phyloP scores from a whole-genome alignment of 371 early-diverging fungal genomes.

The Blakeslea trispora region DNA sequence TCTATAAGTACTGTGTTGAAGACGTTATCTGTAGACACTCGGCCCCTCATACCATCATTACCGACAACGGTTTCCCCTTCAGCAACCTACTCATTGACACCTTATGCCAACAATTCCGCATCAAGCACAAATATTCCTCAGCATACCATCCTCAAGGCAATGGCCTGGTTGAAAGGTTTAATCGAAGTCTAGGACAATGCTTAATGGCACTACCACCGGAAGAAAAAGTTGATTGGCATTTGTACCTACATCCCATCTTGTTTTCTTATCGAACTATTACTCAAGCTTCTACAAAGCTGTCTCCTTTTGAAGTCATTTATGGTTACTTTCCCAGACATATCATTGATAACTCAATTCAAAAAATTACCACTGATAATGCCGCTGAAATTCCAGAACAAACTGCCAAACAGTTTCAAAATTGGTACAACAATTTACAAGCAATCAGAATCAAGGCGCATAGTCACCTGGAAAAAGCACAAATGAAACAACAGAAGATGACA shows the following conservation, averaged over 20 bases:
- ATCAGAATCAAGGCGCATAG: not conserved
- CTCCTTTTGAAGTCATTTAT: conserved; percentile 1
- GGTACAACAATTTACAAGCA: too few relatives aligned
- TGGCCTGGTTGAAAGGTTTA: conserved; percentile 7
- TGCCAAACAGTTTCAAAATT: too few relatives aligned
- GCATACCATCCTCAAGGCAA: conserved; percentile 5
- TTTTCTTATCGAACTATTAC: conserved; percentile 8
- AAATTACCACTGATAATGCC: conserved; percentile 1
- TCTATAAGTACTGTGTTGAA: conserved; percentile 5
- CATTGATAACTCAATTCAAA: too few relatives aligned
- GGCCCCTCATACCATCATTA: not conserved
- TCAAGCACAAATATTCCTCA: not conserved
- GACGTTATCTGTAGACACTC: conserved; percentile 9
- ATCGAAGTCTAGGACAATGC: conserved; percentile 2
- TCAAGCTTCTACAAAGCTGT: conserved; percentile 1
- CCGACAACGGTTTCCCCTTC: conserved; percentile 14
- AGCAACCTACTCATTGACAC: not conserved
- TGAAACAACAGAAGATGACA: not conserved
- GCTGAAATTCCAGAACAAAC: not conserved
- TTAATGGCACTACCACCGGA: not conserved
- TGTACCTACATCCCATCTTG: not conserved
- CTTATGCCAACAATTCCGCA: conserved; percentile 1
- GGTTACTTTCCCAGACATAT: not conserved
- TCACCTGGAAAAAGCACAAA: not conserved
- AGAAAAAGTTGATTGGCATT: conserved; percentile 3